A percentile compares a stretch with the other conserved stretches of the same genome.
These are phyloP conservation scores for Suillus subalutaceus DNA, from an alignment of 768 basidiomycete species.

Conservation along the genomic window DNA sequence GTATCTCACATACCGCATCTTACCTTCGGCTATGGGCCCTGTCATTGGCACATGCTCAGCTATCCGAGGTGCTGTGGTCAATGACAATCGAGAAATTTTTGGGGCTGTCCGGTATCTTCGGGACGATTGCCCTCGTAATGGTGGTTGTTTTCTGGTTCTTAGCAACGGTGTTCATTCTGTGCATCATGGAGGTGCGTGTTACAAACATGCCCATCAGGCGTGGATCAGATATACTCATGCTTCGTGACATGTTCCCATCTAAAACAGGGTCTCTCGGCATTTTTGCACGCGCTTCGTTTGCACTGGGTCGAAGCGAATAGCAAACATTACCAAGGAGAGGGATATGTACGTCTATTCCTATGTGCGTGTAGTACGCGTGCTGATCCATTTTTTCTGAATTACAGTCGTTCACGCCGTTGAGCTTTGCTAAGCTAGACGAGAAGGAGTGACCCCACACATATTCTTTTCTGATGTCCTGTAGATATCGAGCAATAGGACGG, in stretches of 20 bases:
- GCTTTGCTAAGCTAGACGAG: constrained; percentile 47
- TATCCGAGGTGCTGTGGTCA: constrained; percentile 90
- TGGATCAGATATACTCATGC: constrained; percentile 14
- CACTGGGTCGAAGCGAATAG: constrained; percentile 99
- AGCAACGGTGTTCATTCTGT: constrained; percentile 77
- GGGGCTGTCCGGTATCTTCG: constrained; percentile 66
- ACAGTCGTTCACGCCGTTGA: constrained; percentile 52
- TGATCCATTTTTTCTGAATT: constrained; percentile 26
- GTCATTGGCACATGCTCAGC: constrained; percentile 95
- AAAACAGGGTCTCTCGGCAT: constrained; percentile 86
- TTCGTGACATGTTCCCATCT: constrained; percentile 5
- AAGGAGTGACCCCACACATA: constrained; percentile 30
- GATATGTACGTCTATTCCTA: constrained; percentile 63
- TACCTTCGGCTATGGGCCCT: constrained; percentile 96
- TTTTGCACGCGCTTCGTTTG: constrained; percentile 92
- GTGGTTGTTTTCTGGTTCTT: constrained; percentile 75
- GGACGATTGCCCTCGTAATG: constrained; percentile 52
- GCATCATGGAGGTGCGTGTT: constrained; percentile 88
- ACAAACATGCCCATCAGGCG: constrained; percentile 21
- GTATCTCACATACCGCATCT: constrained; percentile 96
- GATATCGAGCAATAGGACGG: constrained; percentile 15
- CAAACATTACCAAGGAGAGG: constrained; percentile 91
- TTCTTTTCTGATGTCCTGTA: constrained; percentile 24
- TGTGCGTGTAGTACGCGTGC: constrained; percentile 27
- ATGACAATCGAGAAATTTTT: constrained; percentile 79